Percentiles rank a stretch among this genome's conserved stretches.
Conservation (phyloP, 2,329 filamentous ascomycete genomes). For the Aspergillus aculeatinus region DNA sequence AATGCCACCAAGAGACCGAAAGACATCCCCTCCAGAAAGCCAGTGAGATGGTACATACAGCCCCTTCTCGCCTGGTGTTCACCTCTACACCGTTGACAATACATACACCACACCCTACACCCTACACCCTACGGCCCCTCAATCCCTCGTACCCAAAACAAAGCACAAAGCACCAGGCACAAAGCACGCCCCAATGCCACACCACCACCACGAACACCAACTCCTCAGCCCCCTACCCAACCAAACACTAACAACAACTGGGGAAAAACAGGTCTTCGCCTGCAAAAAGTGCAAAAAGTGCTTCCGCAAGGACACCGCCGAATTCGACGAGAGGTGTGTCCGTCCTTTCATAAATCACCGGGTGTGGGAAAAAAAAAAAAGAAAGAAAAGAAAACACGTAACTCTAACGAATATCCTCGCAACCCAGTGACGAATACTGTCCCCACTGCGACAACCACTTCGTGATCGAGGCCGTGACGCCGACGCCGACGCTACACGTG, state of each 20-base stretch:
- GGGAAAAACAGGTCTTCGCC: constrained; percentile 62
- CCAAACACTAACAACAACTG: not conserved
- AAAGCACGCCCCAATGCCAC: not conserved
- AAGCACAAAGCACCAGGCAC: too few relatives aligned
- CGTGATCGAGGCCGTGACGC: constrained; percentile 81
- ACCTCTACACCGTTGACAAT: too few relatives aligned
- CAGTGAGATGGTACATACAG: constrained; percentile 68
- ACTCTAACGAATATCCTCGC: not conserved
- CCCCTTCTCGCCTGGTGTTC: not conserved
- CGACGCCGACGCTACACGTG: constrained; percentile 77
- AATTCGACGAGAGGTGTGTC: constrained; percentile 77
- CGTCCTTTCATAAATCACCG: too few relatives aligned
- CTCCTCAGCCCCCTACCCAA: not conserved
- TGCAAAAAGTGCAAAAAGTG: constrained; percentile 99
- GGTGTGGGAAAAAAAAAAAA: too few relatives aligned
- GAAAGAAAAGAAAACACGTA: not conserved
- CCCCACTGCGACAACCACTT: constrained; percentile 99
- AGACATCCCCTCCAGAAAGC: constrained; percentile 72
- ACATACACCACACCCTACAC: too few relatives aligned
- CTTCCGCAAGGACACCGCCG: constrained; percentile 88
- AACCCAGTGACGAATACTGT: constrained; percentile 84
- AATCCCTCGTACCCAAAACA: not conserved
- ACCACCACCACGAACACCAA: not conserved
- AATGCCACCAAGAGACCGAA: constrained; percentile 85
- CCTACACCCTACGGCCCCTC: not conserved